phyloP scores from a whole-genome alignment of 208 protist species.

The Trypanosoma conorhini region DNA sequence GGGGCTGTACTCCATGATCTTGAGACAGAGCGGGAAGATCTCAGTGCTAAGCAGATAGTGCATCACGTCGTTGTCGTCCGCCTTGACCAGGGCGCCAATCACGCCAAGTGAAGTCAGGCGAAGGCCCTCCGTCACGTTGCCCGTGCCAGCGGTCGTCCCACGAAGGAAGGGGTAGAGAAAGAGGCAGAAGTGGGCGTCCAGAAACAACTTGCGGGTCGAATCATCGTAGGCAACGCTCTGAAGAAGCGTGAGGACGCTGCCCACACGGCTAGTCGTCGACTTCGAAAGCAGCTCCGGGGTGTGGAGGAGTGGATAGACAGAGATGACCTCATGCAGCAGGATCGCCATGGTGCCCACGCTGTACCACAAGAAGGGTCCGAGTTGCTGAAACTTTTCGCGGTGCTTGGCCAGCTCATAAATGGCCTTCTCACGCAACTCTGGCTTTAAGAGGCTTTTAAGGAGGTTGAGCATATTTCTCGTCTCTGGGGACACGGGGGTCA shows the following conservation, averaged over 20 bases:
- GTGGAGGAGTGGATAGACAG: constrained; percentile 97
- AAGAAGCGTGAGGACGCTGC: constrained; percentile 98
- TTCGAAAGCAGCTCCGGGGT: constrained; percentile 62
- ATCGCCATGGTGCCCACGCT: constrained; percentile 98
- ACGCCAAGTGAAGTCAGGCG: constrained; percentile 98
- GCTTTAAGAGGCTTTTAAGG: constrained; percentile 68
- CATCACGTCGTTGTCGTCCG: constrained; percentile 90
- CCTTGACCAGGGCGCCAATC: constrained; percentile 98
- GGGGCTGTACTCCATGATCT: constrained; percentile 98
- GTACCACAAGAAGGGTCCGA: constrained; percentile 98
- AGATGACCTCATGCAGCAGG: constrained; percentile 98
- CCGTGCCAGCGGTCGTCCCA: constrained; percentile 92
- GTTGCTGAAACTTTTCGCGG: constrained; percentile 91
- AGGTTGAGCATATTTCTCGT: constrained; percentile 38
- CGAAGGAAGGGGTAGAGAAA: constrained; percentile 99
- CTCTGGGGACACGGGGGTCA: constrained; percentile 18
- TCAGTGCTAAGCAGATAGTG: constrained; percentile 98
- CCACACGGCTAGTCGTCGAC: constrained; percentile 94
- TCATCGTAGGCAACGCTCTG: constrained; percentile 98
- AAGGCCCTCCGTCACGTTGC: constrained; percentile 96
- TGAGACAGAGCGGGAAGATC: constrained; percentile 99
- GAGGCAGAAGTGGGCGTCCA: constrained; percentile 99
- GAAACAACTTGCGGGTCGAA: constrained; percentile 96
- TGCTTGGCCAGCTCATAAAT: constrained; percentile 96
- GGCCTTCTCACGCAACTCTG: constrained; percentile 89